Evolutionary conservation across 1,139 yeast genomes (phyloP).

Genomic region (Yamadazyma friedrichii): DNA sequence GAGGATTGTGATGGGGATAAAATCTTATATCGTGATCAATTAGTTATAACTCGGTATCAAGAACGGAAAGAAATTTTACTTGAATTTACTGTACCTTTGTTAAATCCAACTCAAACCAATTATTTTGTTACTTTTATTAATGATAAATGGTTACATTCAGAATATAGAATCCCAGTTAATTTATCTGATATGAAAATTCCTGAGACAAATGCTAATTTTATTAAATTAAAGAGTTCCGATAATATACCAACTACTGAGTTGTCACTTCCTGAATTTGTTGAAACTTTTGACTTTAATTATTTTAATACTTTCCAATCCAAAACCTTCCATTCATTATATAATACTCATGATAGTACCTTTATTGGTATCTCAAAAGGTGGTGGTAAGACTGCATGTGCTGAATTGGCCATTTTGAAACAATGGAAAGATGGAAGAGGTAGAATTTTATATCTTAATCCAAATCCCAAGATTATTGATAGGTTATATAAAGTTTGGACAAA

Average conservation of each 20-base stretch:
- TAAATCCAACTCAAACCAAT: conserved; percentile 69
- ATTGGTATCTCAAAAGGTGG: conserved; percentile 74
- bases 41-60: conserved; percentile 50
- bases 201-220: conserved; percentile 63
- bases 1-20: conserved; percentile 85
- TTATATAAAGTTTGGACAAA: conserved; percentile 51
- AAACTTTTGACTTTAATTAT: conserved; percentile 41
- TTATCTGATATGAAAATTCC: conserved; percentile 61
- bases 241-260: conserved; percentile 49
- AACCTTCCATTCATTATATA: conserved; percentile 58
- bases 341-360: conserved; percentile 57
- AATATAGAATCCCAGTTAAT: conserved; percentile 58
- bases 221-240: conserved; percentile 49
- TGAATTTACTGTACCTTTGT: conserved; percentile 63
- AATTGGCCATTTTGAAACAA: conserved; percentile 66
- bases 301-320: conserved; percentile 80
- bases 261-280: conserved; percentile 44
- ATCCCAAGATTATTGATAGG: conserved; percentile 51
- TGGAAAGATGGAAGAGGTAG: conserved; percentile 63
- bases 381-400: conserved; percentile 74
- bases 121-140: conserved; percentile 72
- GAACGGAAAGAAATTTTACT: conserved; percentile 54
- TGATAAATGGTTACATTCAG: conserved; percentile 84
- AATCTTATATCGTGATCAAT: conserved; percentile 57
- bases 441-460: conserved; percentile 67